A percentile compares a stretch with the other conserved stretches of the same genome.
Conservation (phyloP, 495 filamentous ascomycete genomes). For the Hapsidospora chrysogenum region DNA sequence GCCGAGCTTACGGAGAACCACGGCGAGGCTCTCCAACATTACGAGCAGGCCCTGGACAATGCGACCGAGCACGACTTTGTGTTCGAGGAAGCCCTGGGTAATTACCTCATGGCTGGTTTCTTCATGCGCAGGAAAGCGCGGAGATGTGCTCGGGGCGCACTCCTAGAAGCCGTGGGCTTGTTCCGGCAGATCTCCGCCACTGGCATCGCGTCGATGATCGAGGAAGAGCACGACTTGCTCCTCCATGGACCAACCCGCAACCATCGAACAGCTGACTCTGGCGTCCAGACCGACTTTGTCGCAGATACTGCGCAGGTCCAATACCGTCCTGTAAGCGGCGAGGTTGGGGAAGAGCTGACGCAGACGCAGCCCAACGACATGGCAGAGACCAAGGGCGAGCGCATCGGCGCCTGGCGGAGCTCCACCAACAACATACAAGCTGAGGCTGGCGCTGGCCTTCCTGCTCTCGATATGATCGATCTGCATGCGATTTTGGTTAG, state of each 20-base stretch:
- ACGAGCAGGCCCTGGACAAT: constrained; percentile 68
- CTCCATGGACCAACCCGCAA: constrained; percentile 46
- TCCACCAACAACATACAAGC: constrained; percentile 19
- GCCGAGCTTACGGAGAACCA: constrained; percentile 47
- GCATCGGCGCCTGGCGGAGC: constrained; percentile 47
- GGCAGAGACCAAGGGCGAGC: constrained; percentile 38
- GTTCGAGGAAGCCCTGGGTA: constrained; percentile 65
- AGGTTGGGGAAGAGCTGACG: constrained; percentile 42
- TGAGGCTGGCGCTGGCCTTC: constrained; percentile 31
- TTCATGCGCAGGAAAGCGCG: constrained; percentile 54
- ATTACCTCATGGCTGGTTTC: constrained; percentile 63
- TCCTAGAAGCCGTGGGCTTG: constrained; percentile 56
- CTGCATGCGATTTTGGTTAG: constrained; percentile 73
- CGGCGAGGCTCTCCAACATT: constrained; percentile 41
- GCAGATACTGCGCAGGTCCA: constrained; percentile 42
- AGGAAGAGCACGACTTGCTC: constrained; percentile 54
- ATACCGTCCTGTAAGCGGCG: constrained; percentile 29
- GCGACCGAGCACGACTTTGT: constrained; percentile 59
- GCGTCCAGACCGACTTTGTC: constrained; percentile 57
- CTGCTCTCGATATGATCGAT: constrained; percentile 66
- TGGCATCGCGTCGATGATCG: constrained; percentile 55
- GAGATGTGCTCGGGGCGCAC: constrained; percentile 51
- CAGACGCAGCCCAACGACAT: constrained; percentile 25
- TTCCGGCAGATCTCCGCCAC: constrained; percentile 59
- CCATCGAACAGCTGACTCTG: constrained; percentile 45